Base-by-base conservation (phyloP, 306 rosid species). In the Prunus mira region DNA sequence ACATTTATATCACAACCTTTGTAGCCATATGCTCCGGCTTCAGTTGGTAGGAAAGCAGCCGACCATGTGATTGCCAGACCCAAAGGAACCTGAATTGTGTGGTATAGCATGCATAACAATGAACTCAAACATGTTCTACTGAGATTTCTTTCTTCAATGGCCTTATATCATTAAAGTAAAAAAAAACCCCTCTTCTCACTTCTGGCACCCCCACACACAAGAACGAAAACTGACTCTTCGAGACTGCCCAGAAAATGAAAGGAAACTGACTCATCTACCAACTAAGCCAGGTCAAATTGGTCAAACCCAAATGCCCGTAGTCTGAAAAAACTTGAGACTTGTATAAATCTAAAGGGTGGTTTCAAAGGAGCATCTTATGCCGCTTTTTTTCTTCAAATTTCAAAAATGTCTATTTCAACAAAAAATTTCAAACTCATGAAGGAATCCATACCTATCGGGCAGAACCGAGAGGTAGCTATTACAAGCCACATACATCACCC, bases 1-100 rank as follows among this genome's bases (percentile, higher is more conserved):
- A 96, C 87, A 78, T 91, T 92, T 81, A 77, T 73, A 81, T 96
- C 99, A 78, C 99, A 96, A 54, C 99, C 99, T 86, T 92, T 91
- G 78, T 92, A 91, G 83, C 77, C 92, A 86, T 92, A 96, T 14
- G 56, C 87, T 71, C 98, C 98, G 27, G 87, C 87, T 85, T 92
- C 97, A 34, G 98, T 96, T 75, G 92, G 87, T 79, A 96, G 73
- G 88, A 91, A 96, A 80, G 99, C 99, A 78, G 86, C 85, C 19
- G 92, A 91, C 99, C 99, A 96, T 67, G 98, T 91, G 83, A 96
- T 89, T 73, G 92, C 97, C 82, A 96, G 92, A 79, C 93, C 98
- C 87, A 96, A 83, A 25, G 99, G 98, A 88, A 96, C 97, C 99
- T 96, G 90, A 89, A 24, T 45, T 55, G 9, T 41, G 50, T 43